Evolutionary conservation across 2,329 filamentous ascomycete species (phyloP), one percentile per base, ranked within the genome.

Genomic region (Nemania sp.): DNA sequence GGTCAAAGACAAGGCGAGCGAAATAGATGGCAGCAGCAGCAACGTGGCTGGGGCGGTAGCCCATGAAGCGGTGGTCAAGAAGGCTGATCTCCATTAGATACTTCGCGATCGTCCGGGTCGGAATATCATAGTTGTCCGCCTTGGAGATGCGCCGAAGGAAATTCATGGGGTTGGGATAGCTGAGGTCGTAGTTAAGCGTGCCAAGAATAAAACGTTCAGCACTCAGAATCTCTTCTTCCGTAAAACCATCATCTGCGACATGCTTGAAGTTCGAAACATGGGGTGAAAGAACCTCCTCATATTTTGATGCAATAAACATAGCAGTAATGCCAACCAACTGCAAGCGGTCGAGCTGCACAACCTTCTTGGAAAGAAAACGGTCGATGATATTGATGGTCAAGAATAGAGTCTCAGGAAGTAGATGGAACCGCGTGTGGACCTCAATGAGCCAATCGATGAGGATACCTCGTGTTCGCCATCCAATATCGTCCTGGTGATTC

Each of bases 131-230:
- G 85, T 97, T 96, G 84, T 99, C 97, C 77, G 96, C 97, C 86
- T 99, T 99, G 70, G 95, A 98, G 81, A 99, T 97, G 74, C 97
- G 93, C 72, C 96, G 93, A 69, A 99, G 89, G 85, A 99, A 99
- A 87, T 99, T 99, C 96, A 99, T 99, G 24, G 96, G 96, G 82
- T 99, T 99, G 64, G 96, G 96, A 79, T 98, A 99, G 85, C 94
- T 98, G 72, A 99, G 89, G 79, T 99, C 95, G 80, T 98, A 99
- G 83, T 98, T 92, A 69, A 99, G 88, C 5, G 94, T 94, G 73
- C 89, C 89, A 60, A 99, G 90, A 73, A 99, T 91, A 79, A 97
- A 97, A 73, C 96, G 92, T 82, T 99, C 96, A n/a, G 96, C 96
- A 77, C 93, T 95, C 45, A 99, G 87, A 73, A 99, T 98, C 83